Evolutionary conservation across 768 basidiomycete species (phyloP).

Genomic region (Chlorophyllum brunneum): DNA sequence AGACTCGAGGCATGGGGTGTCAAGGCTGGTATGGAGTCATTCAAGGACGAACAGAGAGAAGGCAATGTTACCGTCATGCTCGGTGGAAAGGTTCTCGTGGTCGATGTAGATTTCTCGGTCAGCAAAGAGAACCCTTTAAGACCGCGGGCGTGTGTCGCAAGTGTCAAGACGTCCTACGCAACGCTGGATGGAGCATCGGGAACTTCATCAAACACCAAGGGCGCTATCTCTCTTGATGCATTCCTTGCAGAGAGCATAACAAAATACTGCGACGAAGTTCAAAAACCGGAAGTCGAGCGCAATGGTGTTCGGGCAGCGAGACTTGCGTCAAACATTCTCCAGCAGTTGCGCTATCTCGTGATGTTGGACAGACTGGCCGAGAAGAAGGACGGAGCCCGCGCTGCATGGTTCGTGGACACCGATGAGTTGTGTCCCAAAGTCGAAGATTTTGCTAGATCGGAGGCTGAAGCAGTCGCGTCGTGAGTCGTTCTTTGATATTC

Average conservation of each 20-base stretch:
- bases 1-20: slow-evolving; percentile 60
- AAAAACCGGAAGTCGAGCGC: slow-evolving; percentile 46
- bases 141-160: slow-evolving; percentile 42
- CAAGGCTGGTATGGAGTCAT: slow-evolving; percentile 69
- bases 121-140: slow-evolving; percentile 31
- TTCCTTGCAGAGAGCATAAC: slow-evolving; percentile 56
- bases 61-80: slow-evolving; percentile 55
- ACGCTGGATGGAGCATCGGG: slow-evolving; percentile 38
- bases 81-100: slow-evolving; percentile 76
- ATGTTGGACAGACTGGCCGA: slow-evolving; percentile 66
- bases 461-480: slow-evolving; percentile 52
- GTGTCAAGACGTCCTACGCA: slow-evolving; percentile 74
- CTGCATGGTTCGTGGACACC: slow-evolving; percentile 72
- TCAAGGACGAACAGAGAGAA: slow-evolving; percentile 55
- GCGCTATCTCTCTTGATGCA: slow-evolving; percentile 56
- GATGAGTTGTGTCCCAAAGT: slow-evolving; percentile 49
- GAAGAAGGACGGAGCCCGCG: slow-evolving; percentile 55
- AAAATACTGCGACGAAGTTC: slow-evolving; percentile 57
- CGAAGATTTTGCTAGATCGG: slow-evolving; percentile 46
- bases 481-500: slow-evolving; percentile 28
- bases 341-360: slow-evolving; percentile 66
- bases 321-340: slow-evolving; percentile 43
- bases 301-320: slow-evolving; percentile 50
- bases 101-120: slow-evolving; percentile 67
- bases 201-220: slow-evolving; percentile 37